A percentile compares a stretch with the other conserved stretches of the same genome.
Conservation (phyloP, 768 basidiomycete species). For the Tricholoma hemisulphureum region DNA sequence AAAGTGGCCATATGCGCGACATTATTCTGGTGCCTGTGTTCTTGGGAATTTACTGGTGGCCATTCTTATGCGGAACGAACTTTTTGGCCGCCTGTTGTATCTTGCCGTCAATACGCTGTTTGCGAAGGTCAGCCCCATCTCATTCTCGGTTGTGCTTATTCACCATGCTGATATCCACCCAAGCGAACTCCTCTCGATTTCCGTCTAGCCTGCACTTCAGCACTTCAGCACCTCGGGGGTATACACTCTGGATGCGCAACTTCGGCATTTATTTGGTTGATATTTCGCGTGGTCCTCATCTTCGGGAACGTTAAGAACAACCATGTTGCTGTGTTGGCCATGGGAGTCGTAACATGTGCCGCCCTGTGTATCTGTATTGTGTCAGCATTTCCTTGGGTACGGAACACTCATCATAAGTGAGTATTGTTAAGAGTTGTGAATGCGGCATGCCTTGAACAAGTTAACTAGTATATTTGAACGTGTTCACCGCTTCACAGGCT, state of each 20-base stretch:
- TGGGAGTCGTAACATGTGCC: conserved; percentile 62
- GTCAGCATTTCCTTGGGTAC: conserved; percentile 76
- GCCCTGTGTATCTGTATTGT: conserved; percentile 58
- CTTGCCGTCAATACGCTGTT: conserved; percentile 64
- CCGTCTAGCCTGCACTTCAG: conserved; percentile 70
- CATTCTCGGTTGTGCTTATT: neutral
- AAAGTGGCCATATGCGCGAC: conserved; percentile 60
- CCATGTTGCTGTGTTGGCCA: conserved; percentile 53
- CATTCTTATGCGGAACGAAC: conserved; percentile 74
- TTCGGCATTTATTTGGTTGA: conserved; percentile 68
- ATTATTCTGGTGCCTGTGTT: conserved; percentile 64
- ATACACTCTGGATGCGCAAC: conserved; percentile 76
- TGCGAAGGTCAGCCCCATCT: conserved; percentile 69
- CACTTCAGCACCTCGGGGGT: conserved; percentile 74
- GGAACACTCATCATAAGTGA: conserved; percentile 81
- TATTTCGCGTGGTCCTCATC: conserved; percentile 59
- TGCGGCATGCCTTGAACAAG: conserved; percentile 1
- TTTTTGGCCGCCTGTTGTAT: conserved; percentile 71
- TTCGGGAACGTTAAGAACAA: conserved; percentile 49
- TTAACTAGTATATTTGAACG: conserved; percentile 67
- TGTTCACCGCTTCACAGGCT: conserved; percentile 80
- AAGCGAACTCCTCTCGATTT: conserved; percentile 76
- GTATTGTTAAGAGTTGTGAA: conserved; percentile 15
- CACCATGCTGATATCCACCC: conserved; percentile 8
- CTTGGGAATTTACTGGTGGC: conserved; percentile 71